Evolutionary conservation across 23 red algal genomes (phyloP), one percentile per base, ranked within the genome.

Genomic region (Gracilaria caudata): DNA sequence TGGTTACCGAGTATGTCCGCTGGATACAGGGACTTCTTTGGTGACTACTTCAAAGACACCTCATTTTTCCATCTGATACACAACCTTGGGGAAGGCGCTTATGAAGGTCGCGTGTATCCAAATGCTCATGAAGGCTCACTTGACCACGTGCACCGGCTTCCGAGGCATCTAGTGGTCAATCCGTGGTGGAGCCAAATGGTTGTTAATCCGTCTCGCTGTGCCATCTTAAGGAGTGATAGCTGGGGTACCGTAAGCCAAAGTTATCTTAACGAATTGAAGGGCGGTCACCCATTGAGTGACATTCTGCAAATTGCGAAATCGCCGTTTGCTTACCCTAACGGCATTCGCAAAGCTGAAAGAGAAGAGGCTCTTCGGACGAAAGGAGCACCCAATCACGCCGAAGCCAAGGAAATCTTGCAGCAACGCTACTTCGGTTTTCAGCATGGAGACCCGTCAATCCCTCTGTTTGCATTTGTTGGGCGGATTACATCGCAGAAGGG

Each of bases 11-110:
- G 82, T 35, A 81, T 99, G 86, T 88, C 93, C 10, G 86, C 97
- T 19, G 97, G 87, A 5, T 99, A 99, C 68, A 82, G 86, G 21
- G 84, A 94, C 14, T 99, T 95, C 60, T 99, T 99, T 84, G 97
- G 93, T 29, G 70, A 84, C 23, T 99, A 94, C 79, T 99, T 94
- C 87, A 81, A 95, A 45, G 54, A 95, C 58, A 99, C 97, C 25
- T 93, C 79, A 28, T 99, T 99, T 76, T 99, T 99, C 82, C 97
- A 99, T 54, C 63, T 99, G 17, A 82, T 99, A 41, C 97, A 99
- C 68, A 99, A 99, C 77, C 82, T 99, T 55, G 97, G 97, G 34
- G 92, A 93, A 57, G 92, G 83, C 17, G 93, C 86, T 3, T 99
- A 99, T 59, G 97, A 99, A 80, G 97, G 97, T 38, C 68, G 97